Percentiles rank a stretch among this genome's conserved stretches.
Evolutionary conservation across 345 rosid species (phyloP).

Genomic region (Garcia nutans): DNA sequence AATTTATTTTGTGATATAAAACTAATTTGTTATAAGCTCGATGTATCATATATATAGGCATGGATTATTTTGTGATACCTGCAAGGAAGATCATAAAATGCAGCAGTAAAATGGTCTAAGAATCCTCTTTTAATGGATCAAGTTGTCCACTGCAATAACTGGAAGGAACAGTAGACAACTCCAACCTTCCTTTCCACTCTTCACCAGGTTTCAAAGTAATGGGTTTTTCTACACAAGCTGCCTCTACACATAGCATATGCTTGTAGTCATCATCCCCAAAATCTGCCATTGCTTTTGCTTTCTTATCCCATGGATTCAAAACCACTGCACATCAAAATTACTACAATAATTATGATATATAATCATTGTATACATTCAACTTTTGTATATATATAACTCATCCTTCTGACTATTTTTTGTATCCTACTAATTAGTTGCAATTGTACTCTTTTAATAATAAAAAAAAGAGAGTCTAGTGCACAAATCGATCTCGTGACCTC

Average conservation of each 20-base stretch:
- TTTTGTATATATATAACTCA: background rate
- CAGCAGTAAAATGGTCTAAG: slow-evolving; percentile 2
- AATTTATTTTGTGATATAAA: too few relatives aligned
- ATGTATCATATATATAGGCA: too few relatives aligned
- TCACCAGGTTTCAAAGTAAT: slow-evolving; percentile 82
- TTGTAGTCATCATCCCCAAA: slow-evolving; percentile 53
- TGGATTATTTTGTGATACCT: slow-evolving; percentile 16
- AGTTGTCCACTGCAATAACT: slow-evolving; percentile 34
- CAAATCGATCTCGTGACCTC: too few relatives aligned
- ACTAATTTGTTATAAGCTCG: too few relatives aligned
- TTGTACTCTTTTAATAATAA: too few relatives aligned
- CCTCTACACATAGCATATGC: slow-evolving; percentile 89
- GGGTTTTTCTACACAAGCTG: slow-evolving; percentile 76
- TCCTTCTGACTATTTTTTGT: too few relatives aligned
- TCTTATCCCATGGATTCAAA: slow-evolving; percentile 99
- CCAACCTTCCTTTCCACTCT: slow-evolving; percentile 32
- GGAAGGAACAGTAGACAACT: slow-evolving; percentile 29
- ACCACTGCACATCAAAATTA: slow-evolving; percentile 50
- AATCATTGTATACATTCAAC: background rate
- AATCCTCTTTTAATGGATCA: slow-evolving; percentile 12
- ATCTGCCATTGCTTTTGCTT: slow-evolving; percentile 79
- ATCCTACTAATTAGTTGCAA: too few relatives aligned
- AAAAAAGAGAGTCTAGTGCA: too few relatives aligned
- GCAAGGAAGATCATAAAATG: slow-evolving; percentile 10
- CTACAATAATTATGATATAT: background rate